phyloP scores from a whole-genome alignment of 805 yeast species.

The Candida stauntonica region DNA sequence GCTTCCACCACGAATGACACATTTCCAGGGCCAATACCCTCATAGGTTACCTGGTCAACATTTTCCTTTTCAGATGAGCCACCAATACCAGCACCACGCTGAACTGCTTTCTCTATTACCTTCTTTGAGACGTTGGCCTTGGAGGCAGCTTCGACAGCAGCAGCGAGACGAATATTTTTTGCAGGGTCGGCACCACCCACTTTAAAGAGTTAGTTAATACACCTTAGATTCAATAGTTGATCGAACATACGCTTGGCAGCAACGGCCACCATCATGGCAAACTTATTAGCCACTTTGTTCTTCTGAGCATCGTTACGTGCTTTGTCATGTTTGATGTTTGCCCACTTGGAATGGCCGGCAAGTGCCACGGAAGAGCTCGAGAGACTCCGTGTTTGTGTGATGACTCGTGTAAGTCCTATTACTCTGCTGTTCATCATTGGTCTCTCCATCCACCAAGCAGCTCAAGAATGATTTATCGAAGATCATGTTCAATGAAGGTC shows the following conservation, averaged over 20 bases:
- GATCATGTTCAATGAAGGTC: too few species aligned
- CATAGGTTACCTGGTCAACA: conserved; percentile 63
- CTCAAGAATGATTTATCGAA: too few species aligned
- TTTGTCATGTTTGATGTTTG: conserved; percentile 88
- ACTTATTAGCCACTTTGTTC: conserved; percentile 62
- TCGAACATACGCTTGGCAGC: conserved; percentile 50
- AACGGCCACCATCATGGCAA: conserved; percentile 69
- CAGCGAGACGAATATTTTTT: conserved; percentile 55
- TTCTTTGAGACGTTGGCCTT: conserved; percentile 74
- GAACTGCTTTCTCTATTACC: conserved; percentile 83
- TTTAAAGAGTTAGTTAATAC: conserved; percentile 7
- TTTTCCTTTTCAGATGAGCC: conserved; percentile 40
- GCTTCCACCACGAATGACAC: conserved; percentile 84
- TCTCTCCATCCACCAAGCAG: too few species aligned
- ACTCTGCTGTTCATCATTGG: conserved; percentile 1
- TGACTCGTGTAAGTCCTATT: conserved; percentile 1
- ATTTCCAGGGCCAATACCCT: conserved; percentile 92
- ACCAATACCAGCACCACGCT: conserved; percentile 73
- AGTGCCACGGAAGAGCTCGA: conserved; percentile 5
- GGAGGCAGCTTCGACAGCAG: conserved; percentile 75
- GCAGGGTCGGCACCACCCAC: conserved; percentile 65
- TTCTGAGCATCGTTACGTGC: conserved; percentile 85
- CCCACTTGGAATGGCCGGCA: conserved; percentile 92
- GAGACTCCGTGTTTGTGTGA: conserved; percentile 3
- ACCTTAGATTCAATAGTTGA: neutral